Base-by-base conservation (phyloP, 192 early-diverging fungal genomes). In the Coemansia sp. region DNA sequence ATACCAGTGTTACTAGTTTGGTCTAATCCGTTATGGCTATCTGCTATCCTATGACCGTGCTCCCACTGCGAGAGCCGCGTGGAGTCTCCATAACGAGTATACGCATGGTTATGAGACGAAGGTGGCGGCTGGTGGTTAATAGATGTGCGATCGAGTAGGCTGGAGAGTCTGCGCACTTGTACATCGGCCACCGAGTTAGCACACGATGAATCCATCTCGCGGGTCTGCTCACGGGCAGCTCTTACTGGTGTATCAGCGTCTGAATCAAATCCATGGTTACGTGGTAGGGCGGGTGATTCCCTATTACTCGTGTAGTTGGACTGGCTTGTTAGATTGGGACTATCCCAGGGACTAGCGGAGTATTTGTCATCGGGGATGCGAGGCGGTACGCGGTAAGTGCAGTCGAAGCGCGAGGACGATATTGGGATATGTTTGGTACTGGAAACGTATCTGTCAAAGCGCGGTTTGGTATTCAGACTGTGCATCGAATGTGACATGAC, bases 371-470 rank as follows among this genome's bases (percentile, higher is more conserved):
- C 22, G 62, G 63, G 63, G 3, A 44, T 43, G 13, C 12, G 29
- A n/a, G 70, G 63, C 29, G 69, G 62, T 12, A 64, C 20, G 40
- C 70, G 63, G 52, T 65, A 55, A 2, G 63, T 33, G 12, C 13
- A 55, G 54, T 66, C 70, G 18, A 72, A 72, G 70, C 70, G 70
- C 13, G 70, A 55, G 10, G 70, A 41, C 2, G 70, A 71, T 11
- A 71, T 20, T 27, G 69, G 69, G 11, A 64, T 64, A 10, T 57
- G 54, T n/a, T 57, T 57, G 27, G 54, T 29, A 5, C 27, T 57
- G 5, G 54, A 57, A 5, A 29, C 54, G 27, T 31, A 57, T 15
- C 27, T 27, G 13, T 57, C 54, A 16, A 27, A 40, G 41, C 63
- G 41, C 13, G 13, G 1, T 22, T 41, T 41, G 3, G 63, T 29